phyloP scores from a whole-genome alignment of 805 yeast genomes.

The Yarrowia sp. region DNA sequence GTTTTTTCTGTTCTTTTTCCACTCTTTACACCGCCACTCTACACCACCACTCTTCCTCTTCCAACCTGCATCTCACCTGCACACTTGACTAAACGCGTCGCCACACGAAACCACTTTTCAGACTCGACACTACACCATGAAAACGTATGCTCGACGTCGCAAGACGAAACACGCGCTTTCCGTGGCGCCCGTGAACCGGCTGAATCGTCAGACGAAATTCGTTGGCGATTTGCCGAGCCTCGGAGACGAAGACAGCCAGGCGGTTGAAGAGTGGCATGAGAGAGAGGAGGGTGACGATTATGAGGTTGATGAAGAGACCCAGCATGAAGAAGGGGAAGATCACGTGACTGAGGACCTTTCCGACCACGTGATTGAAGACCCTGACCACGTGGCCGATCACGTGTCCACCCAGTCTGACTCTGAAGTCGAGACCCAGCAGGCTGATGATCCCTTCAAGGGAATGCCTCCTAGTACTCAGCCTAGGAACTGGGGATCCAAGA shows the following conservation, averaged over 20 bases:
- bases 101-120: slow-evolving; percentile 8
- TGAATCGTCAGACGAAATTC: background rate
- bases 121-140: slow-evolving; percentile 8
- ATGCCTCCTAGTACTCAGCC: slow-evolving; percentile 28
- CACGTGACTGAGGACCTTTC: background rate
- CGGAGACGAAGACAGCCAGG: slow-evolving; percentile 18
- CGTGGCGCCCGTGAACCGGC: slow-evolving; percentile 20
- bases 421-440: slow-evolving; percentile 1
- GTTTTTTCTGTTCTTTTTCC: background rate
- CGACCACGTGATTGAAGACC: background rate
- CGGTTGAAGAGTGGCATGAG: slow-evolving; percentile 10
- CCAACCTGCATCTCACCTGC: background rate
- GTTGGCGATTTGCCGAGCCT: background rate
- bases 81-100: slow-evolving; percentile 19
- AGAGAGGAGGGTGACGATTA: no score
- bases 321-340: background rate
- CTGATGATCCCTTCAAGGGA: background rate
- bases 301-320: background rate
- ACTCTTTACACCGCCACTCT: no score
- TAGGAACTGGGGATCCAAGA: background rate
- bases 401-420: background rate
- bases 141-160: slow-evolving; percentile 20
- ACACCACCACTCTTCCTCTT: background rate
- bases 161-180: background rate
- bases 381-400: background rate